A percentile compares a stretch with the other conserved stretches of the same genome.
Conservation (phyloP, 495 filamentous ascomycete species). For the Lichina pygmaea region DNA sequence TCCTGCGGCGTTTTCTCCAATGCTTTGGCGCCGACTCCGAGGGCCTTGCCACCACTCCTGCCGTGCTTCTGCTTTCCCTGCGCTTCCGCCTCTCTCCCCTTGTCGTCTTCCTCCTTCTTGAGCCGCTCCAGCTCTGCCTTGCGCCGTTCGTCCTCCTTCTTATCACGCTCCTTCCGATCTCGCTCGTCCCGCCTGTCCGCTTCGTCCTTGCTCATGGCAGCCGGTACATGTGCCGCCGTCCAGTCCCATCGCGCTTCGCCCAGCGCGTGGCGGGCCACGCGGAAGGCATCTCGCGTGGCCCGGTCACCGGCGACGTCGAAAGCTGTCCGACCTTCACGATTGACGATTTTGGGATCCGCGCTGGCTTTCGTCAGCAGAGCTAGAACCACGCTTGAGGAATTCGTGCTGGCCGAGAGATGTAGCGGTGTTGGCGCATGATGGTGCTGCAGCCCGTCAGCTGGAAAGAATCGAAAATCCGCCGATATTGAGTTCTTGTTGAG, state of each 20-base stretch:
- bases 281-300: slow-evolving; percentile 71
- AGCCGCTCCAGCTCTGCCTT: slow-evolving; percentile 16
- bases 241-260: slow-evolving; percentile 61
- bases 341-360: slow-evolving; percentile 46
- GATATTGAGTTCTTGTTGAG: slow-evolving; percentile 41
- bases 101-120: slow-evolving; percentile 22
- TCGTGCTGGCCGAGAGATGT: slow-evolving; percentile 59
- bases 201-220: slow-evolving; percentile 36
- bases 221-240: slow-evolving; percentile 43
- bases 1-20: slow-evolving; percentile 42
- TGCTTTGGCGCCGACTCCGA: slow-evolving; percentile 9
- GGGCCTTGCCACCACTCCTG: slow-evolving; percentile 17
- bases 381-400: slow-evolving; percentile 40
- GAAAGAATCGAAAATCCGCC: slow-evolving; percentile 45
- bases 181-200: slow-evolving; percentile 31
- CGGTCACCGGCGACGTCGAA: slow-evolving; percentile 78
- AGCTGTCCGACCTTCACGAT: slow-evolving; percentile 38
- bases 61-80: slow-evolving; percentile 15
- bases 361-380: slow-evolving; percentile 51
- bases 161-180: slow-evolving; percentile 29
- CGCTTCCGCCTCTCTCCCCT: slow-evolving; percentile 16
- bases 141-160: slow-evolving; percentile 27
- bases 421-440: slow-evolving; percentile 67
- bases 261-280: slow-evolving; percentile 56
- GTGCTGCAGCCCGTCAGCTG: slow-evolving; percentile 36